A percentile compares a stretch with the other conserved stretches of the same genome.
Conservation (phyloP, 2,329 filamentous ascomycete species). For the Diplocarpon rosae region DNA sequence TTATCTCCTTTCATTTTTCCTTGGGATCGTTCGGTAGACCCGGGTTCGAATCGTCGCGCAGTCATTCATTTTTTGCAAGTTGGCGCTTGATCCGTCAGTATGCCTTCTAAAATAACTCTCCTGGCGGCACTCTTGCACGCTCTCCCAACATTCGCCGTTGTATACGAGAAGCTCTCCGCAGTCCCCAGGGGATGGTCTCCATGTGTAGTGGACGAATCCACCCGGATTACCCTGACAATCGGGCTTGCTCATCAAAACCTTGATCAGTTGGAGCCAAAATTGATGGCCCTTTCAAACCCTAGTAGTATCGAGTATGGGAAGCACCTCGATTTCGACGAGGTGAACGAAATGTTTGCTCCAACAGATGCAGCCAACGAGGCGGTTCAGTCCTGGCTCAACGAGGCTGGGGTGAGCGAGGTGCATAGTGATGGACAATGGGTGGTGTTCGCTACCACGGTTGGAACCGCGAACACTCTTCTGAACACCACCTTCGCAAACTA, state of each 20-base stretch:
- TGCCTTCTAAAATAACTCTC: too few relatives aligned
- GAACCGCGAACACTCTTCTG: conserved; percentile 40
- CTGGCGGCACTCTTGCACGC: conserved; percentile 1
- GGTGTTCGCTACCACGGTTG: conserved; percentile 38
- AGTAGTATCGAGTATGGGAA: conserved; percentile 41
- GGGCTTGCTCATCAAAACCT: conserved; percentile 35
- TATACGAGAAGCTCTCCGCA: conserved; percentile 4
- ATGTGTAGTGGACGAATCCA: conserved; percentile 1
- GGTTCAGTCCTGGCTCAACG: conserved; percentile 43
- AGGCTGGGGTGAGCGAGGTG: conserved; percentile 36
- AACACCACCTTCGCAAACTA: conserved; percentile 40
- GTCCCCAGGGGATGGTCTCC: conserved; percentile 13
- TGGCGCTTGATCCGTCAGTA: too few relatives aligned
- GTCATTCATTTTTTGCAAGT: too few relatives aligned
- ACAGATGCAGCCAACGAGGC: conserved; percentile 37
- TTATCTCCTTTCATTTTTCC: too few relatives aligned
- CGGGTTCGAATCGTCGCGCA: too few relatives aligned
- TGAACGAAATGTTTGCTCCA: conserved; percentile 42
- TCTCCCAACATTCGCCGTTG: conserved; percentile 4
- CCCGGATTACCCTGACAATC: conserved; percentile 23
- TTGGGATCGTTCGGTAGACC: too few relatives aligned
- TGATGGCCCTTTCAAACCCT: conserved; percentile 37
- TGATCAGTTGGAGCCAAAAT: conserved; percentile 32
- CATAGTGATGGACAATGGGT: conserved; percentile 44
- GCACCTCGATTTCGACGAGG: conserved; percentile 39